These are phyloP conservation scores for Epichloe elymi DNA, from an alignment of 2,329 filamentous ascomycete genomes.

Conservation along the genomic window DNA sequence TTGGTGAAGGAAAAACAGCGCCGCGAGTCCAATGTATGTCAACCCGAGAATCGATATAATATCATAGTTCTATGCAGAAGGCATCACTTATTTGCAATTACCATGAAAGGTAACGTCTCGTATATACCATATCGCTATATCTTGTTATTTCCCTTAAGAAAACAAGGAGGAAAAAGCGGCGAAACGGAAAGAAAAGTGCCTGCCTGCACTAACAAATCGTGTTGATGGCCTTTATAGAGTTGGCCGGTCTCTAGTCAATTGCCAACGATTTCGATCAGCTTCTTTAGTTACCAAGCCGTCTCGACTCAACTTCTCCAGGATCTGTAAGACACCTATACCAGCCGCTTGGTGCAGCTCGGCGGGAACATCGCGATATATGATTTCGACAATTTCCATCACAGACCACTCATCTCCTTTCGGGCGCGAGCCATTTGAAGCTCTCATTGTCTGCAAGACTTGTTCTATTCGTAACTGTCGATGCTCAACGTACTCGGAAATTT, in stretches of 20 bases:
- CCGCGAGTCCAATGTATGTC: no score
- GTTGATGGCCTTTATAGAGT: conserved; percentile 9
- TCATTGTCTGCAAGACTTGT: conserved; percentile 57
- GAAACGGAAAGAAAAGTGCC: no score
- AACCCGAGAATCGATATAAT: no score
- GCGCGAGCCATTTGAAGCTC: conserved; percentile 21
- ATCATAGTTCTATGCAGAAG: no score
- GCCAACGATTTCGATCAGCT: conserved; percentile 21
- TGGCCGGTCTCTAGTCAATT: conserved; percentile 11
- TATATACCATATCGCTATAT: no score
- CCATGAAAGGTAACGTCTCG: no score
- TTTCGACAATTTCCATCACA: conserved; percentile 70
- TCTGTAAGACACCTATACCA: conserved; percentile 60
- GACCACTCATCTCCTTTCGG: conserved; percentile 37
- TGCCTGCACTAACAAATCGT: background rate
- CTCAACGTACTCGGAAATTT: conserved; percentile 68
- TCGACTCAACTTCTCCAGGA: conserved; percentile 61
- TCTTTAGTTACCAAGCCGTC: conserved; percentile 52
- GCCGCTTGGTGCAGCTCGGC: conserved; percentile 65
- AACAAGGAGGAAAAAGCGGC: no score
- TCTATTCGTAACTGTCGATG: conserved; percentile 71
- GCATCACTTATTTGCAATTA: no score
- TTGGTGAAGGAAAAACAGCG: no score
- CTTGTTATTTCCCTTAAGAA: no score
- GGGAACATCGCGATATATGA: conserved; percentile 72